These are phyloP conservation scores for Nyctanthes arbortristis DNA, from an alignment of 257 asterid species.

Conservation along the genomic window DNA sequence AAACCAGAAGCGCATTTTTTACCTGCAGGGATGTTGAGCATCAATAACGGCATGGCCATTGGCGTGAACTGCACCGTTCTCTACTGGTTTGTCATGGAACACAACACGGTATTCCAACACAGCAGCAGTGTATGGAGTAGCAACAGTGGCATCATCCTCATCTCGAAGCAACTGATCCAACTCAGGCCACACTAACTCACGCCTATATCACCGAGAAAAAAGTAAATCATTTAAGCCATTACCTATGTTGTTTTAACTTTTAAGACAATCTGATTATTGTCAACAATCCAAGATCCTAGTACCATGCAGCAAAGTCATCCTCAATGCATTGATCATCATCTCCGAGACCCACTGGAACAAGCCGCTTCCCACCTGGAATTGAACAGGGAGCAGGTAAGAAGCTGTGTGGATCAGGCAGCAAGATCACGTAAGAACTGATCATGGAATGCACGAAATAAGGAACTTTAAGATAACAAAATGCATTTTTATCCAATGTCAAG, in stretches of 20 bases:
- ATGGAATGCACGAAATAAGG: neutral
- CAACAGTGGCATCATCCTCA: slow-evolving; percentile 62
- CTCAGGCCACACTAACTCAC: slow-evolving; percentile 91
- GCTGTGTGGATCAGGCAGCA: neutral
- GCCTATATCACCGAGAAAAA: slow-evolving; percentile 51
- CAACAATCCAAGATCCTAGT: slow-evolving; percentile 17
- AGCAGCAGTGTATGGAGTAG: slow-evolving; percentile 95
- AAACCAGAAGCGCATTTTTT: slow-evolving; percentile 11
- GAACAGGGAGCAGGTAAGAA: slow-evolving; percentile 20
- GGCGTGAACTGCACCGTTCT: slow-evolving; percentile 46
- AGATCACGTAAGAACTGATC: slow-evolving; percentile 13
- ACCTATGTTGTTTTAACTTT: neutral
- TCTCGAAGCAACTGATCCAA: slow-evolving; percentile 71
- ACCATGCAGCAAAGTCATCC: slow-evolving; percentile 97
- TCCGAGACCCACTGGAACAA: slow-evolving; percentile 92
- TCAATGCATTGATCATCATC: slow-evolving; percentile 99
- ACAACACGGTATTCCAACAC: slow-evolving; percentile 88
- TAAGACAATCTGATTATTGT: neutral
- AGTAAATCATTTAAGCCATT: slow-evolving; percentile 1
- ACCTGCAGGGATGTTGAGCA: slow-evolving; percentile 97
- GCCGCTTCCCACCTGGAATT: slow-evolving; percentile 73
- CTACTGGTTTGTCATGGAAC: slow-evolving; percentile 56
- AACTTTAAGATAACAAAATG: neutral
- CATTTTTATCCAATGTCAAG: neutral
- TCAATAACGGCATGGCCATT: slow-evolving; percentile 66